These are phyloP conservation scores for Sugiyamaella castrensis DNA, from an alignment of 1,139 yeast species.

Conservation along the genomic window DNA sequence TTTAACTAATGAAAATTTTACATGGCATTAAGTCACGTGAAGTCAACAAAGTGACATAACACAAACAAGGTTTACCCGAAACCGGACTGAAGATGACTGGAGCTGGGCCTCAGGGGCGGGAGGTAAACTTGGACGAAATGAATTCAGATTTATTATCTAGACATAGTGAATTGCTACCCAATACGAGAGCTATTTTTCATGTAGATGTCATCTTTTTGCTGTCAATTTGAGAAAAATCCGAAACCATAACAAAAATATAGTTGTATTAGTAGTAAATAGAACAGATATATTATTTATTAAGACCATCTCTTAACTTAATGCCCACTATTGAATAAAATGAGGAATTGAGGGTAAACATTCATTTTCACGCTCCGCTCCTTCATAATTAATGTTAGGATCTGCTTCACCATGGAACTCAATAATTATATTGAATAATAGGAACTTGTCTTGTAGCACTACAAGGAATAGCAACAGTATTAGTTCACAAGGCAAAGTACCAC, in stretches of 20 bases:
- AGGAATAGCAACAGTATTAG: constrained; percentile 1
- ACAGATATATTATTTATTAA: constrained; percentile 1
- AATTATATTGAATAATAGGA: too few relatives aligned
- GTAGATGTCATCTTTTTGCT: not conserved
- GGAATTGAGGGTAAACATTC: constrained; percentile 12
- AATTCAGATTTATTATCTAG: too few relatives aligned
- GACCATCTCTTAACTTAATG: constrained; percentile 4
- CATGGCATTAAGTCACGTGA: too few relatives aligned
- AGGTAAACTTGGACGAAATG: too few relatives aligned
- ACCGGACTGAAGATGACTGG: too few relatives aligned
- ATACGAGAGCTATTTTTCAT: not conserved
- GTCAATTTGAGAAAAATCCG: not conserved
- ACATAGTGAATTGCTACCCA: too few relatives aligned
- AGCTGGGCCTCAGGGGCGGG: too few relatives aligned
- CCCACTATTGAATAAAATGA: constrained; percentile 10
- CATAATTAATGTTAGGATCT: constrained; percentile 4
- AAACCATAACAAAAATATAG: constrained; percentile 3
- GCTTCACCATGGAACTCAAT: constrained; percentile 11
- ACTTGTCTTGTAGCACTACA: constrained; percentile 7
- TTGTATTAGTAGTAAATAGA: constrained; percentile 3
- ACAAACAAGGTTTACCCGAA: too few relatives aligned
- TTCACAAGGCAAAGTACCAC: constrained; percentile 3
- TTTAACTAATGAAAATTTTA: too few relatives aligned
- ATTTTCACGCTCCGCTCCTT: constrained; percentile 3
- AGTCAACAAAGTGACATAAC: too few relatives aligned